Evolutionary conservation across 164 flowering plant species (phyloP).

Genomic region (Magnolia changhungtana): DNA sequence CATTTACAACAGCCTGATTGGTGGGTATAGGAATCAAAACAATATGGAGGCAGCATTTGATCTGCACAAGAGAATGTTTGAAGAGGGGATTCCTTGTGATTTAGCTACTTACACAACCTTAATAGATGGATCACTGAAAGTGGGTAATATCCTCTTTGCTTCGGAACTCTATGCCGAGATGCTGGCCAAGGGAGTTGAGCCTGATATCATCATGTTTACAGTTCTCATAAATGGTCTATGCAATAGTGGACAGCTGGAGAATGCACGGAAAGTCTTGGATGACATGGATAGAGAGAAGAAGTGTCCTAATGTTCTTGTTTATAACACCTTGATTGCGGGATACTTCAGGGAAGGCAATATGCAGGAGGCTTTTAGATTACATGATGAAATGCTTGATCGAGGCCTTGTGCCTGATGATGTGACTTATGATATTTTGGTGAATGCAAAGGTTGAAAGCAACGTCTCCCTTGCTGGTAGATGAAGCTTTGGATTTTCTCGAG

Average conservation of each 20-base stretch:
- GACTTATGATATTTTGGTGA: slow-evolving; percentile 67
- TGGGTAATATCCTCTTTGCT: slow-evolving; percentile 44
- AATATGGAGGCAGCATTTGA: slow-evolving; percentile 58
- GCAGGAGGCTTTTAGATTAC: slow-evolving; percentile 66
- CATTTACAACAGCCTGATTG: slow-evolving; percentile 61
- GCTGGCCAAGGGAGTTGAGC: slow-evolving; percentile 51
- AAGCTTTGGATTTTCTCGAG: neutral
- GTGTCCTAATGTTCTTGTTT: slow-evolving; percentile 50
- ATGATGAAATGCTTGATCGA: slow-evolving; percentile 79
- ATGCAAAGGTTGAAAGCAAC: slow-evolving; percentile 30
- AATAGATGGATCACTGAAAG: slow-evolving; percentile 61
- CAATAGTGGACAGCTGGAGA: slow-evolving; percentile 50
- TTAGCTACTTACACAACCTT: slow-evolving; percentile 59
- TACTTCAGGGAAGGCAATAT: slow-evolving; percentile 65
- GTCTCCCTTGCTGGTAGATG: neutral
- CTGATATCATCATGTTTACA: slow-evolving; percentile 45
- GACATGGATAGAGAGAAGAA: slow-evolving; percentile 51
- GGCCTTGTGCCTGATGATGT: slow-evolving; percentile 65
- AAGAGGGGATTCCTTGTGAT: slow-evolving; percentile 53
- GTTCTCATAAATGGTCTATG: slow-evolving; percentile 65
- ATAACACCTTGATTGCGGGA: slow-evolving; percentile 59
- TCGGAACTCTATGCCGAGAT: slow-evolving; percentile 56
- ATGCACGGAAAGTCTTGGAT: slow-evolving; percentile 52
- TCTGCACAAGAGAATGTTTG: slow-evolving; percentile 51
- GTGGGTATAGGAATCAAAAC: slow-evolving; percentile 50